Evolutionary conservation across 2,329 filamentous ascomycete species (phyloP).

Genomic region (Talaromyces islandicus): DNA sequence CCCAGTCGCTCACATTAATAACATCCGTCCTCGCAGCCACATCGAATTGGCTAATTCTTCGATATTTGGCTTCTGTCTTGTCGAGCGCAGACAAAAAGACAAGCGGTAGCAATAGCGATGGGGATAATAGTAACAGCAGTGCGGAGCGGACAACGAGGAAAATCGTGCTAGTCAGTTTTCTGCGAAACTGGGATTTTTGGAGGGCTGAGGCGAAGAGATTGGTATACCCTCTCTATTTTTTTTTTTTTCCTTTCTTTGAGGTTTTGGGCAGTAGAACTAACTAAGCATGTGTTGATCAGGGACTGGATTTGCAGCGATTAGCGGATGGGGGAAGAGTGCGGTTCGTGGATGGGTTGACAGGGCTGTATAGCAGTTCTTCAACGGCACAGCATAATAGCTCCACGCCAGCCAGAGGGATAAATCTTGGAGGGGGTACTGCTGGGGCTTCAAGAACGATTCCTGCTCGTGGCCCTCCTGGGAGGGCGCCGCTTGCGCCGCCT

Average conservation of each 20-base stretch:
- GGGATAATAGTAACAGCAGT: slow-evolving; percentile 11
- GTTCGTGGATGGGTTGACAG: slow-evolving; percentile 70
- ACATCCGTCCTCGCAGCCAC: slow-evolving; percentile 42
- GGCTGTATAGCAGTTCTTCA: slow-evolving; percentile 42
- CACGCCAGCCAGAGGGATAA: neutral
- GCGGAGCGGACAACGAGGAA: slow-evolving; percentile 25
- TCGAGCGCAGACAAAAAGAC: slow-evolving; percentile 11
- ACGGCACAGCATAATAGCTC: neutral
- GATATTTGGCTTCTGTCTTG: slow-evolving; percentile 47
- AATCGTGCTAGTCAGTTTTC: slow-evolving; percentile 75
- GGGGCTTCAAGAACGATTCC: slow-evolving; percentile 19
- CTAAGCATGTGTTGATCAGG: slow-evolving; percentile 38
- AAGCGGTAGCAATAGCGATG: slow-evolving; percentile 12
- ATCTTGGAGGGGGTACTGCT: neutral
- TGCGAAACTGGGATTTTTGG: slow-evolving; percentile 76
- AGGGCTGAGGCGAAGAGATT: slow-evolving; percentile 62
- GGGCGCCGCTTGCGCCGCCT: neutral
- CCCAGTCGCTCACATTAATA: slow-evolving; percentile 35
- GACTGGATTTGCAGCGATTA: slow-evolving; percentile 63
- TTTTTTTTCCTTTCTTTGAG: too few species aligned
- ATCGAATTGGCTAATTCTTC: slow-evolving; percentile 52
- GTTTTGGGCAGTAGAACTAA: neutral
- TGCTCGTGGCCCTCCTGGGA: slow-evolving; percentile 13
- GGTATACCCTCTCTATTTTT: slow-evolving; percentile 39
- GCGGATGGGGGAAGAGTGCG: slow-evolving; percentile 55